Base-by-base conservation (phyloP, 2,329 filamentous ascomycete genomes). In the Lecanicillium sp. region DNA sequence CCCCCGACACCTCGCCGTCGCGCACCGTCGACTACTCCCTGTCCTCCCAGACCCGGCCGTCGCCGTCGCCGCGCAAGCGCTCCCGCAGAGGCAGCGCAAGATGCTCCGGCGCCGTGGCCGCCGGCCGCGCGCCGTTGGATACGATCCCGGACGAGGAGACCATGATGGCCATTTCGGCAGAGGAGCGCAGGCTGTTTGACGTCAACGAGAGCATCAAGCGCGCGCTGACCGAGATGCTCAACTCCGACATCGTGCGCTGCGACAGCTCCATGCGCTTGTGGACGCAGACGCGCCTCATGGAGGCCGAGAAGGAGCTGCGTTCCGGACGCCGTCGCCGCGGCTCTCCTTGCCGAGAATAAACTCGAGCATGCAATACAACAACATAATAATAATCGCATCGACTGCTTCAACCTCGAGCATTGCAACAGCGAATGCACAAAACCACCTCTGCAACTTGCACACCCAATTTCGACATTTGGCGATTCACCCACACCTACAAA, bases 141-240 rank as follows among this genome's bases (percentile, higher is more conserved):
- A 70, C 69, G 20, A 71, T 73, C 26, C 58, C 68, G 19, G 72
- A 77, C 56, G 73, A 74, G 56, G 65, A 70, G 45, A 69, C 71
- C 6, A 59, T 75, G 19, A 66, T 66, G 51, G 72, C 74, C 56
- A 71, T 79, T 53, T 74, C 70, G 1, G 65, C 66, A 15, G 74
- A 77, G 57, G 75, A 79, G 58, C 70, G 73, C 54, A 74, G 71
- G 51, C 68, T 81, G 10, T 77, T 68, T 43, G 69, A 74, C 52
- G 73, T 81, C 62, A 79, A 79, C 62, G 77, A 81, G 62, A 72
- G 74, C 55, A 78, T 82, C 66, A 83, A 83, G 66, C 71, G 77
- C 26, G 74, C 77, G 2, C 59, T 83, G 55, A 83, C 78, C 5
- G 78, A 81, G 60, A 70, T 83, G 12, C 71, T 83, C 56, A 83